Conservation (phyloP, 2,329 filamentous ascomycete species). For the Gaeumannomyces sp. region DNA sequence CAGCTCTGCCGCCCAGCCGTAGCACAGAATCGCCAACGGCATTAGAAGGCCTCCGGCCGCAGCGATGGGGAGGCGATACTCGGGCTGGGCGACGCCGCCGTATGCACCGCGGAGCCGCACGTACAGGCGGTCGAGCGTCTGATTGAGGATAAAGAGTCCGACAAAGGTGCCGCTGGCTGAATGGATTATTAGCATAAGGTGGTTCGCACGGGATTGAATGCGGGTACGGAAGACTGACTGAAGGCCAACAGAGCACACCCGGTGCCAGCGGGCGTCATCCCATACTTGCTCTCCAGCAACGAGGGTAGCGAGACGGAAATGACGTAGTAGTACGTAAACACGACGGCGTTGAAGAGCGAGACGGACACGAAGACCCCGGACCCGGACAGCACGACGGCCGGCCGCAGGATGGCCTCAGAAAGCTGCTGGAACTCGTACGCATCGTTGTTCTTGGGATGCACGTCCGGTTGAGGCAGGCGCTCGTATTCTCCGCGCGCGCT, state of each 20-base stretch:
- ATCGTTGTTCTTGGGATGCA: no score
- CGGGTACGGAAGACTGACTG: slow-evolving; percentile 31
- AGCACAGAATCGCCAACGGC: slow-evolving; percentile 37
- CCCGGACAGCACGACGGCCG: slow-evolving; percentile 40
- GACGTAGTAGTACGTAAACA: slow-evolving; percentile 48
- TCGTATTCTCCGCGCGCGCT: slow-evolving; percentile 12
- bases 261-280: slow-evolving; percentile 42
- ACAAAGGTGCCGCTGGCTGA: slow-evolving; percentile 42
- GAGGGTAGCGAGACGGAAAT: slow-evolving; percentile 46
- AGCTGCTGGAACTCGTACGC: slow-evolving; percentile 17
- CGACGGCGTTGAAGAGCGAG: slow-evolving; percentile 39
- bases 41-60: slow-evolving; percentile 40
- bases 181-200: slow-evolving; percentile 18
- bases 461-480: no score
- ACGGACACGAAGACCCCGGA: slow-evolving; percentile 36
- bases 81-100: slow-evolving; percentile 38
- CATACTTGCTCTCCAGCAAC: slow-evolving; percentile 42
- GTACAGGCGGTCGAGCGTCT: slow-evolving; percentile 47
- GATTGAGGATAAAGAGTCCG: slow-evolving; percentile 43
- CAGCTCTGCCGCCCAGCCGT: slow-evolving; percentile 45
- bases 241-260: slow-evolving; percentile 50
- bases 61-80: slow-evolving; percentile 47
- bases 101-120: slow-evolving; percentile 35
- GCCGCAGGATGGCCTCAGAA: slow-evolving; percentile 38
- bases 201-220: not conserved